These are phyloP conservation scores for Iberis pinnata DNA, from an alignment of 345 rosid species.

Conservation along the genomic window DNA sequence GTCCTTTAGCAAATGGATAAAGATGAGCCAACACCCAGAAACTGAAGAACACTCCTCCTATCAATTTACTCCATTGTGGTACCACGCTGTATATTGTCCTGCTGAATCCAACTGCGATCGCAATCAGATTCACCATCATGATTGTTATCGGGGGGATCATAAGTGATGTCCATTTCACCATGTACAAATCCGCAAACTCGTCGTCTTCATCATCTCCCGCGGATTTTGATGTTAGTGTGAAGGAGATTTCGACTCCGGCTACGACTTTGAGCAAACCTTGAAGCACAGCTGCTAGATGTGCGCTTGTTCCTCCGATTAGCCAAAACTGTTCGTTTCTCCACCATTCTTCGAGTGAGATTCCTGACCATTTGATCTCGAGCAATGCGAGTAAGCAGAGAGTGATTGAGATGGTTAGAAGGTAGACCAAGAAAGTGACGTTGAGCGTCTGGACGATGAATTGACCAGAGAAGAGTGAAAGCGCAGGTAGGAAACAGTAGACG, in stretches of 20 bases:
- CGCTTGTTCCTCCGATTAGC: slow-evolving; percentile 98
- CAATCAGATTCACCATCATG: slow-evolving; percentile 88
- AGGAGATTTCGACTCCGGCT: slow-evolving; percentile 90
- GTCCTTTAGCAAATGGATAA: slow-evolving; percentile 92
- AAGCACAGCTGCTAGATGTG: slow-evolving; percentile 95
- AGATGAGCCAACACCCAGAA: slow-evolving; percentile 99
- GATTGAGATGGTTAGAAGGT: slow-evolving; percentile 69
- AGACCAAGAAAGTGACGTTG: slow-evolving; percentile 74
- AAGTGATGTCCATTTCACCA: slow-evolving; percentile 78
- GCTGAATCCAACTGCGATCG: slow-evolving; percentile 92
- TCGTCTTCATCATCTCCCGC: slow-evolving; percentile 86
- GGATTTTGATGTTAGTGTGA: slow-evolving; percentile 82
- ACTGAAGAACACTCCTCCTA: slow-evolving; percentile 97
- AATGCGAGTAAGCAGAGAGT: slow-evolving; percentile 74
- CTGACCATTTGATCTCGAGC: slow-evolving; percentile 97
- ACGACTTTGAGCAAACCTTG: slow-evolving; percentile 84
- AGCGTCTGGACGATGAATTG: slow-evolving; percentile 84
- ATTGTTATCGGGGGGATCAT: slow-evolving; percentile 91
- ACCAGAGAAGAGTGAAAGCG: slow-evolving; percentile 91
- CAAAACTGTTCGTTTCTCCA: slow-evolving; percentile 99
- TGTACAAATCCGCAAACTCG: slow-evolving; percentile 84
- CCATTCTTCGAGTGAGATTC: slow-evolving; percentile 88
- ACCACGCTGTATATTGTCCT: slow-evolving; percentile 76
- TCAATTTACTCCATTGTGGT: slow-evolving; percentile 78
- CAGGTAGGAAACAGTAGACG: slow-evolving; percentile 96